These are phyloP conservation scores for Podaxis sp. DNA, from an alignment of 768 basidiomycete genomes.

Conservation along the genomic window DNA sequence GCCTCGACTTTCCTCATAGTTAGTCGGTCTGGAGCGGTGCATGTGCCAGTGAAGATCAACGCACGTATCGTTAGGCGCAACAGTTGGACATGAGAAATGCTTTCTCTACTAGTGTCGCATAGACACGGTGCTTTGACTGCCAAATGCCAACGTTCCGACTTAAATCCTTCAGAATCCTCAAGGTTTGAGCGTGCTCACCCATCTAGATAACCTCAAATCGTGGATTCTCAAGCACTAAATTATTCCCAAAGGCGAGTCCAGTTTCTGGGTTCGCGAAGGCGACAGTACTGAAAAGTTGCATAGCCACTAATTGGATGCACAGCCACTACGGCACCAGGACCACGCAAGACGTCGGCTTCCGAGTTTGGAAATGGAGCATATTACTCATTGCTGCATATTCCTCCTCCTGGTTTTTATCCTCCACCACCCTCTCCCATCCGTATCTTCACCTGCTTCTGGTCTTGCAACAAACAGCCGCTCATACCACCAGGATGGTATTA, in stretches of 20 bases:
- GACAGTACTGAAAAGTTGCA: not conserved
- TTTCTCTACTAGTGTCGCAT: not conserved
- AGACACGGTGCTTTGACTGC: not conserved
- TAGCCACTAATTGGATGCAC: not conserved
- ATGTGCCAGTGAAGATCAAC: not conserved
- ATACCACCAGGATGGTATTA: constrained; percentile 36
- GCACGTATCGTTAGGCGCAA: not conserved
- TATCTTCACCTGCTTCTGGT: constrained; percentile 1
- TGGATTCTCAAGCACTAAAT: not conserved
- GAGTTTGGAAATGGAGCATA: constrained; percentile 3
- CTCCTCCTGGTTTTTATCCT: not conserved
- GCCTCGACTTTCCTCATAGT: not conserved
- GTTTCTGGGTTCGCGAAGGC: not conserved
- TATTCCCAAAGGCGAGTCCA: not conserved
- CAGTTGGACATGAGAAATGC: not conserved
- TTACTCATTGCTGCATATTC: not conserved
- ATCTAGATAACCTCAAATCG: not conserved
- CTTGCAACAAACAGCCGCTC: not conserved
- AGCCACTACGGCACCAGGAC: not conserved
- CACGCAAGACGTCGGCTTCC: constrained; percentile 12
- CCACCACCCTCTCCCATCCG: not conserved
- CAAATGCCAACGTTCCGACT: not conserved
- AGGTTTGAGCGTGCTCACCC: not conserved
- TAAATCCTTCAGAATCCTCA: not conserved
- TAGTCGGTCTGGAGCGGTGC: not conserved